phyloP scores from a whole-genome alignment of 176 grass and related monocot genomes.

The Cenchrus fungigraminus region DNA sequence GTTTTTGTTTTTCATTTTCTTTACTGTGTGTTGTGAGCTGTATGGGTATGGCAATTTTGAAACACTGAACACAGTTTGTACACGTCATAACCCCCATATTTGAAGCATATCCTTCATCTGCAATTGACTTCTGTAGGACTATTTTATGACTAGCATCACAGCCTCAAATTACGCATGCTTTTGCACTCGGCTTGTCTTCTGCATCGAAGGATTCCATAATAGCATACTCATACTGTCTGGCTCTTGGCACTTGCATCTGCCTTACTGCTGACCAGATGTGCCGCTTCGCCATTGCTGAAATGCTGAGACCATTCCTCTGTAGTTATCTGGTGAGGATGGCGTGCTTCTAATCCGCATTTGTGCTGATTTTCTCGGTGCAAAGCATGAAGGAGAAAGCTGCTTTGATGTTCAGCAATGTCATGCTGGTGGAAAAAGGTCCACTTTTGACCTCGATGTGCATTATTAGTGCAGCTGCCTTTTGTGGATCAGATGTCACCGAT shows the following conservation, averaged over 20 bases:
- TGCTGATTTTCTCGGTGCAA: neutral
- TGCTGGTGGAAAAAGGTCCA: conserved; percentile 34
- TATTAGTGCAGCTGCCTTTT: conserved; percentile 16
- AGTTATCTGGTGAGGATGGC: conserved; percentile 23
- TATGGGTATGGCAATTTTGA: conserved; percentile 11
- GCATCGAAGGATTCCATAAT: neutral
- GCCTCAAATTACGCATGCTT: neutral
- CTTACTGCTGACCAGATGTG: conserved; percentile 19
- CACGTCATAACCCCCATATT: neutral
- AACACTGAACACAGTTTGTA: neutral
- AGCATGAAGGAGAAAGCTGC: conserved; percentile 19
- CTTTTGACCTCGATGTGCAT: conserved; percentile 31
- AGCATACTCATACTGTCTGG: neutral
- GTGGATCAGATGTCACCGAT: conserved; percentile 39
- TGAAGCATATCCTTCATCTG: neutral
- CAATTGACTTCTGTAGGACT: neutral
- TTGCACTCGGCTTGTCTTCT: neutral
- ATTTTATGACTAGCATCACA: neutral
- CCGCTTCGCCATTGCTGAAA: neutral
- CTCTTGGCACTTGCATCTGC: conserved; percentile 8
- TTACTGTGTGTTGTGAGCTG: conserved; percentile 11
- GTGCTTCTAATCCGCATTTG: conserved; percentile 7
- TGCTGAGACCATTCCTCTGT: conserved; percentile 11
- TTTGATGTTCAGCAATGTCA: conserved; percentile 38
- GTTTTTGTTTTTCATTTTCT: conserved; percentile 15